Base-by-base conservation (phyloP, 2,329 filamentous ascomycete species). In the Trichoderma lentiforme region DNA sequence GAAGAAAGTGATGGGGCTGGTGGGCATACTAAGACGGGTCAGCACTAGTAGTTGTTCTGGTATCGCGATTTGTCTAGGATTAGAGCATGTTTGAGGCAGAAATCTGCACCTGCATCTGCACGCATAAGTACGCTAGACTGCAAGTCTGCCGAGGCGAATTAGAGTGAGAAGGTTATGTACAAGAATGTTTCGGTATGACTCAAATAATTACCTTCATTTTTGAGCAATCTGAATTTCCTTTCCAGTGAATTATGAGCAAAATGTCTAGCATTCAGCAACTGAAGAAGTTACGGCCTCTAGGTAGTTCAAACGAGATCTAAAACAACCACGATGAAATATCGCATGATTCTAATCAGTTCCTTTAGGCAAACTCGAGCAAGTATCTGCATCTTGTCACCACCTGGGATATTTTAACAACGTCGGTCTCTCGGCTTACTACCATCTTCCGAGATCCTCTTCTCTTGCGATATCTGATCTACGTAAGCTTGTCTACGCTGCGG, bases 391-490 rank as follows among this genome's bases (percentile, higher is more conserved):
- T 9, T 80, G 82, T 43, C 83, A 86, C 67, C 76, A 83, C 63
- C 73, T 84, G 3, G 78, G 78, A 0, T 82, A 83, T 65, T 86
- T 85, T 76, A 79, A 80, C 65, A 86, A 84, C 74, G 82, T 84
- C 30, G 81, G 79, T 8, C 76, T 84, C 28, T 78, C 81, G 26
- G 83, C 81, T 62, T 79, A 77, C 15, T 84, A 83, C 74, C 76
- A 72, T 8, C 73, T 81, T 0, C 71, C 34, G 24, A 12, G 1
- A 15, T 26, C 24, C 4, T 28, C 21, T 0, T 36, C 34, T 18
- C 4, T 36, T 3, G 34, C 24, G 18, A 15, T 2, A 26, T 62
- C 15, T 14, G 34, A 62, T 34, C 11, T 62, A 26, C 21, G 21
- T 28, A 18, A 39, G 1, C 60, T 62, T 21, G n/a, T 62, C 34